Evolutionary conservation across 2,329 filamentous ascomycete species (phyloP).

Genomic region (Aspergillus luchuensis): DNA sequence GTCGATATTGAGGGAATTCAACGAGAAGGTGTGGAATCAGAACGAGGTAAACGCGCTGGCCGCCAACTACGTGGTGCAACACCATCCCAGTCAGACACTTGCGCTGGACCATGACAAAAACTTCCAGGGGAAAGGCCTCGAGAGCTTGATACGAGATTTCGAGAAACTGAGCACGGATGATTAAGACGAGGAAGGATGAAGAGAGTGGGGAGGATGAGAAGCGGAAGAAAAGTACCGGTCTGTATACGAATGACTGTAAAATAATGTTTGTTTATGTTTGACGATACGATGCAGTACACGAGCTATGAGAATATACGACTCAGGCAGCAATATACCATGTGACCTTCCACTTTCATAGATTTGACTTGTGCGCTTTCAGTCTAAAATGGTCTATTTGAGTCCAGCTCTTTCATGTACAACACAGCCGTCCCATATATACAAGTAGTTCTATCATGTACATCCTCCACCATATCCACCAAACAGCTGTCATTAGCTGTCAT

Average conservation of each 20-base stretch:
- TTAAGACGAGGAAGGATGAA: background rate
- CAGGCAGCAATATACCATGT: background rate
- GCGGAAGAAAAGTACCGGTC: background rate
- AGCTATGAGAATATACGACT: slow-evolving; percentile 9
- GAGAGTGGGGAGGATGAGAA: background rate
- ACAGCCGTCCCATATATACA: background rate
- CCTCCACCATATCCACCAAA: background rate
- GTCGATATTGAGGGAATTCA: background rate
- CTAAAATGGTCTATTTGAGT: background rate
- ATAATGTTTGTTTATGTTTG: background rate
- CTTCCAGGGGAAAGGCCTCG: background rate
- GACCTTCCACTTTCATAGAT: background rate
- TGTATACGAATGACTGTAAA: background rate
- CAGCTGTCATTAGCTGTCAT: background rate
- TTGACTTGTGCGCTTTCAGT: background rate
- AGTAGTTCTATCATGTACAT: background rate
- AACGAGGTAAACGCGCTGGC: background rate
- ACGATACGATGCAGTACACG: background rate
- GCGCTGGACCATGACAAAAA: background rate
- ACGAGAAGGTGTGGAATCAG: slow-evolving; percentile 5
- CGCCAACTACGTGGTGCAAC: slow-evolving; percentile 2
- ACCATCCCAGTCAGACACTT: background rate
- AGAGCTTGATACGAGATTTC: slow-evolving; percentile 5
- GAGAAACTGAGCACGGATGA: background rate
- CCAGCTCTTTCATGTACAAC: too few relatives aligned